Evolutionary conservation across 2,329 filamentous ascomycete species (phyloP).

Genomic region (Phoma herbarum): DNA sequence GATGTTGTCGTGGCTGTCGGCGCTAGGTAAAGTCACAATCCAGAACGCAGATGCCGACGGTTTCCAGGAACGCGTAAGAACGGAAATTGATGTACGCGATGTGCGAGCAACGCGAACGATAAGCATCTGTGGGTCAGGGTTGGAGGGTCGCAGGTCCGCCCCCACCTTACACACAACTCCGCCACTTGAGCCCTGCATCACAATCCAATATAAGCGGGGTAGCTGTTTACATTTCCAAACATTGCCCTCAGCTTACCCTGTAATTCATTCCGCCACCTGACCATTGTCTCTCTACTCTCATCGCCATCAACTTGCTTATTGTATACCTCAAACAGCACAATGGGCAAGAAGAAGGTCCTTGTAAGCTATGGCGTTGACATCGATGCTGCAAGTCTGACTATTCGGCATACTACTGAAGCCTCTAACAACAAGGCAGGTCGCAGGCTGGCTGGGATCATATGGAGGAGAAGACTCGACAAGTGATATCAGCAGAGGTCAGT

Average conservation of each 20-base stretch:
- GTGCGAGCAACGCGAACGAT: slow-evolving; percentile 1
- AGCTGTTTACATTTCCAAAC: slow-evolving; percentile 12
- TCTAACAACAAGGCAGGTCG: slow-evolving; percentile 34
- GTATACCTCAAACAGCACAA: slow-evolving; percentile 22
- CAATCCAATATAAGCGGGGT: slow-evolving; percentile 13
- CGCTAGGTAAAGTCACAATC: background rate
- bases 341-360: slow-evolving; percentile 62
- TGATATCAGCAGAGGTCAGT: slow-evolving; percentile 71
- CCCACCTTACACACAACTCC: slow-evolving; percentile 14
- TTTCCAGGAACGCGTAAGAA: background rate
- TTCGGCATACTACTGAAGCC: too few relatives aligned
- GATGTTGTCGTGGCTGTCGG: background rate
- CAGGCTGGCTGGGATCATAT: slow-evolving; percentile 78
- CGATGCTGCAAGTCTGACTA: slow-evolving; percentile 57
- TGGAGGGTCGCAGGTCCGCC: background rate
- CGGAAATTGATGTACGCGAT: background rate
- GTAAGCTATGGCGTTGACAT: slow-evolving; percentile 74
- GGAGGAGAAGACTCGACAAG: slow-evolving; percentile 75
- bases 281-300: background rate
- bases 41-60: background rate
- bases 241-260: background rate
- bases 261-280: background rate
- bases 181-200: slow-evolving; percentile 2
- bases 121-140: slow-evolving; percentile 1
- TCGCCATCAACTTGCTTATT: background rate